Evolutionary conservation across 371 early-diverging fungal genomes (phyloP).

Genomic region (Amoeboaphelidium occidentale): DNA sequence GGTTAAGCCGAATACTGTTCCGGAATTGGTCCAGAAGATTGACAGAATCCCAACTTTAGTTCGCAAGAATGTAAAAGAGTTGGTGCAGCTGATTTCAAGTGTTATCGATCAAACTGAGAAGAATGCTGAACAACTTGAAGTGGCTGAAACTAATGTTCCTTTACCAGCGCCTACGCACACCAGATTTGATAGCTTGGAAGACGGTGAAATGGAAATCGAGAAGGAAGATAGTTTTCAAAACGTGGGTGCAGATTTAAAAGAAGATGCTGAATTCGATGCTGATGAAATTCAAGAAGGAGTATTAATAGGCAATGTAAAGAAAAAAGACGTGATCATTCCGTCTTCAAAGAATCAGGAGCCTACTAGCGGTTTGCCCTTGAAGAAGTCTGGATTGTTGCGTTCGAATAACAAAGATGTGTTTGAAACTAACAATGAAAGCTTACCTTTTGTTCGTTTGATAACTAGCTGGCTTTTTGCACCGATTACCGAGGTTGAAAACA

Average conservation of each 20-base stretch:
- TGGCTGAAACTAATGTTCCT: no score
- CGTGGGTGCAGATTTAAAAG: neutral
- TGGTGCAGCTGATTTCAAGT: neutral
- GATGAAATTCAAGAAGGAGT: neutral
- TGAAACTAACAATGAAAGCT: no score
- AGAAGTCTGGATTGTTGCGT: no score
- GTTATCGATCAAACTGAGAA: conserved; percentile 1
- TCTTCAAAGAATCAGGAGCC: no score
- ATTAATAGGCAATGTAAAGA: neutral
- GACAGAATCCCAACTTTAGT: conserved; percentile 11
- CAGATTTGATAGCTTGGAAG: conserved; percentile 9
- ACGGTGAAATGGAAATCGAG: neutral
- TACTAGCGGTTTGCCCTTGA: no score
- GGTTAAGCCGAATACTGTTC: conserved; percentile 42
- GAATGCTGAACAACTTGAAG: neutral
- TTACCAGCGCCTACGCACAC: conserved; percentile 6
- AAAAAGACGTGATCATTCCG: neutral
- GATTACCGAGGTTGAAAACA: no score
- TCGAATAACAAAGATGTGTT: no score
- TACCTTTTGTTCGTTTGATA: no score
- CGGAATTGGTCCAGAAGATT: conserved; percentile 43
- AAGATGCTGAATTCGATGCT: neutral
- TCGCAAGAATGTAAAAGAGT: neutral
- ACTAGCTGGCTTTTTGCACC: no score
- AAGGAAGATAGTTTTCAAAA: no score